Conservation (phyloP, 257 asterid genomes). For the Buddleja alternifolia region DNA sequence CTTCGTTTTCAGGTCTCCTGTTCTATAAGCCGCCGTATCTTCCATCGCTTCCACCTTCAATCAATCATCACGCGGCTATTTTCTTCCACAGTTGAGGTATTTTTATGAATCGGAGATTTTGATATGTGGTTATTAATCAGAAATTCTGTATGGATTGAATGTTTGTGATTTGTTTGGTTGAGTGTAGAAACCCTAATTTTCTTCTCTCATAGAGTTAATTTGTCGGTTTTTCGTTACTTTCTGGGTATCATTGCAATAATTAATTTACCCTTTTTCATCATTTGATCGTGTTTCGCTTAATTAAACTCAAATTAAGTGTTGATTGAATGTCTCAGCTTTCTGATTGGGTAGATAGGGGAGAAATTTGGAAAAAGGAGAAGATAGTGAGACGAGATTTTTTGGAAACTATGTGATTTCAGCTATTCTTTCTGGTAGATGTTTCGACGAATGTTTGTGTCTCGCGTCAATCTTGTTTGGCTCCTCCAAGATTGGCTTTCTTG, state of each 20-base stretch:
- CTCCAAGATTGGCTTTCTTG: conserved; percentile 5
- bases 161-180: conserved; percentile 20
- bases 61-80: conserved; percentile 1
- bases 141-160: neutral
- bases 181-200: conserved; percentile 26
- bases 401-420: neutral
- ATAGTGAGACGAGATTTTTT: neutral
- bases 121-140: conserved; percentile 14
- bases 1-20: conserved; percentile 1
- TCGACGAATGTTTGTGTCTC: neutral
- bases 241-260: neutral
- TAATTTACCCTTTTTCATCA: neutral
- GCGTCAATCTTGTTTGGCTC: neutral
- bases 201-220: conserved; percentile 21
- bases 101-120: neutral
- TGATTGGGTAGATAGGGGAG: conserved; percentile 1
- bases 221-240: conserved; percentile 10
- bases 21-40: neutral
- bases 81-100: conserved; percentile 18
- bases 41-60: neutral
- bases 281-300: neutral
- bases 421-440: neutral
- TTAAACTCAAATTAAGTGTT: neutral
- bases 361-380: neutral
- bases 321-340: neutral